Conservation (phyloP, 2,329 filamentous ascomycete genomes). For the Arthrobotrys megalospora region DNA sequence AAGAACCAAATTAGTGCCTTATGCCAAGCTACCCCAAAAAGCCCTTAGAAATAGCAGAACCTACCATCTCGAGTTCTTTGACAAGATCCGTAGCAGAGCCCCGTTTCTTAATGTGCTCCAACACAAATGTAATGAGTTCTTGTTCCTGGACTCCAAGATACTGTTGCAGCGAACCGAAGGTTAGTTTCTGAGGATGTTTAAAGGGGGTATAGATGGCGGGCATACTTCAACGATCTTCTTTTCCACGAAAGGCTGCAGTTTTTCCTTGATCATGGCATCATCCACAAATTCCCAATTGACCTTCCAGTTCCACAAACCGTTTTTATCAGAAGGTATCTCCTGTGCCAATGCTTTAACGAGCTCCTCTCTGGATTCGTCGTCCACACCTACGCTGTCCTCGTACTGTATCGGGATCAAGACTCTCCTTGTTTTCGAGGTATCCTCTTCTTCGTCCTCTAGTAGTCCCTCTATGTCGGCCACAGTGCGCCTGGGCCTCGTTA, state of each 20-base stretch:
- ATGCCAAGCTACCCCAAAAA: not conserved
- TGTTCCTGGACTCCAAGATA: constrained; percentile 97
- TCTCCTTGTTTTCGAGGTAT: constrained; percentile 77
- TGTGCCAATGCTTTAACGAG: constrained; percentile 85
- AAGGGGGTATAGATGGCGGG: not conserved
- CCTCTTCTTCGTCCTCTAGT: constrained; percentile 93
- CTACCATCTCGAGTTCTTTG: constrained; percentile 85
- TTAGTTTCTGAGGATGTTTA: not conserved
- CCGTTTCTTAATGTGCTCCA: constrained; percentile 84
- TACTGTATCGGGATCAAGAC: constrained; percentile 87
- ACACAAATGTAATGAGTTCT: constrained; percentile 91
- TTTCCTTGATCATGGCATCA: constrained; percentile 83
- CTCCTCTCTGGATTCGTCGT: constrained; percentile 84
- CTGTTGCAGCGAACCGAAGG: constrained; percentile 51
- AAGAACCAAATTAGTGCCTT: constrained; percentile 18
- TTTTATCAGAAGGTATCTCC: constrained; percentile 89
- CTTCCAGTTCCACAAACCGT: constrained; percentile 90
- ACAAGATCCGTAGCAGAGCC: constrained; percentile 84
- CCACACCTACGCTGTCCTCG: constrained; percentile 79
- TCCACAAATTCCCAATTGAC: constrained; percentile 94
- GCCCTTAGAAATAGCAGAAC: constrained; percentile 65
- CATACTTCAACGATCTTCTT: constrained; percentile 90
- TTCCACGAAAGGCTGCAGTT: constrained; percentile 93
- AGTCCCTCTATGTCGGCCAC: constrained; percentile 95
- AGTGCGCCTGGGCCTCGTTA: constrained; percentile 76